Evolutionary conservation across 441 rosid species (phyloP).

Genomic region (Adansonia rubrostipa): DNA sequence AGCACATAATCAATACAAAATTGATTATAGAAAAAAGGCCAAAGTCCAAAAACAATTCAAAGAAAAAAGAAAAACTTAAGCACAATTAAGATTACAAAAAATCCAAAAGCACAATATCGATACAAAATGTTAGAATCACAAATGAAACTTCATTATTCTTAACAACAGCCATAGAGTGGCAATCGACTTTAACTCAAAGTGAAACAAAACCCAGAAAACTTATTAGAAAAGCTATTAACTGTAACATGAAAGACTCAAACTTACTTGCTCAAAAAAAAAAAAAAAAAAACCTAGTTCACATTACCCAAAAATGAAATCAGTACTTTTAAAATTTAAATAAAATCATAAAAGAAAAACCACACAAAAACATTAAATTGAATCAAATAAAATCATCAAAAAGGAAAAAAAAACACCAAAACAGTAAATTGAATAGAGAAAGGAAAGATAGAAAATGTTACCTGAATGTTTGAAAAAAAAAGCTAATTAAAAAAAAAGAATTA

Average conservation of each 20-base stretch:
- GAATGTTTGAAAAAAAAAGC: not conserved
- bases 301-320: not conserved
- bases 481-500: not conserved
- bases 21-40: too few species aligned
- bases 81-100: too few species aligned
- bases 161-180: not conserved
- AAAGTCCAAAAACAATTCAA: not conserved
- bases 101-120: too few species aligned
- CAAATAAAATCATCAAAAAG: not conserved
- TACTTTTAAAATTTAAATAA: not conserved
- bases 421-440: not conserved
- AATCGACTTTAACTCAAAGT: not conserved
- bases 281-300: constrained; percentile 22
- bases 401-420: not conserved
- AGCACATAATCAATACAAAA: not conserved
- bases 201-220: constrained; percentile 18
- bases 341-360: not conserved
- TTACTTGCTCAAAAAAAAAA: constrained; percentile 1
- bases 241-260: not conserved
- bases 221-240: not conserved
- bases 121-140: not conserved
- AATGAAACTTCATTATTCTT: not conserved
- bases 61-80: not conserved
- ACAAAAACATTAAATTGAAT: not conserved
- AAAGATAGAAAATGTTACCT: constrained; percentile 1